Evolutionary conservation across 257 asterid genomes (phyloP), one percentile per base, ranked within the genome.

Genomic region (Paraleonurus japonicus): DNA sequence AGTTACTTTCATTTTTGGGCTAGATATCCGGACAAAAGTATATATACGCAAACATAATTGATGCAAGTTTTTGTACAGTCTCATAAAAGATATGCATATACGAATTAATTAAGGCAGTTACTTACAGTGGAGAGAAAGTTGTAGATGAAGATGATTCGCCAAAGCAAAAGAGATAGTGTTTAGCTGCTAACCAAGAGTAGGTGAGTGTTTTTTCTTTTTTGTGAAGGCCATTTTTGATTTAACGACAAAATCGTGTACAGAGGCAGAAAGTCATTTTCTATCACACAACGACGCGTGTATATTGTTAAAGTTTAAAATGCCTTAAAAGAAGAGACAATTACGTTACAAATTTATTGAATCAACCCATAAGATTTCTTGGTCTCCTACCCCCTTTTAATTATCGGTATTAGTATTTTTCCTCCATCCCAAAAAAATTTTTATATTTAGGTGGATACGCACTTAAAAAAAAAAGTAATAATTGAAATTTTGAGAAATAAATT

Each of bases 271-370:
- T 33, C n/a, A 0, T 16, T 69, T 9, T 63, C 43, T 39, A 69
- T 69, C 2, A 37, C 0, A 51, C 19, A 1, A 0, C 16, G 72
- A 70, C 76, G 35, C 69, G 76, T 70, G 76, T 55, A 20, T 12
- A 11, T 28, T 26, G 7, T 47, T 24, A 69, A 22, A 39, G 55
- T 63, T 43, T 37, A 24, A 13, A 37, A 12, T 70, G 67, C 63
- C 68, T 41, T 8, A 13, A 70, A 64, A 57, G 58, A 4, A 58
- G 76, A 43, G 76, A 75, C 80, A 22, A 62, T 47, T 7, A 63
- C 22, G 12, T 28, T 53, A 27, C 32, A 47, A 3, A 68, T 26
- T 3, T 5, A 30, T 19, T 27, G 4, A 4, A 11, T 26, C 68
- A 4, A 26, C 22, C 4, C 12, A 13, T 59, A 13, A 15, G 43